These are phyloP conservation scores for Coix lacrymajobi DNA, from an alignment of 176 grass and related monocot genomes.

Conservation along the genomic window DNA sequence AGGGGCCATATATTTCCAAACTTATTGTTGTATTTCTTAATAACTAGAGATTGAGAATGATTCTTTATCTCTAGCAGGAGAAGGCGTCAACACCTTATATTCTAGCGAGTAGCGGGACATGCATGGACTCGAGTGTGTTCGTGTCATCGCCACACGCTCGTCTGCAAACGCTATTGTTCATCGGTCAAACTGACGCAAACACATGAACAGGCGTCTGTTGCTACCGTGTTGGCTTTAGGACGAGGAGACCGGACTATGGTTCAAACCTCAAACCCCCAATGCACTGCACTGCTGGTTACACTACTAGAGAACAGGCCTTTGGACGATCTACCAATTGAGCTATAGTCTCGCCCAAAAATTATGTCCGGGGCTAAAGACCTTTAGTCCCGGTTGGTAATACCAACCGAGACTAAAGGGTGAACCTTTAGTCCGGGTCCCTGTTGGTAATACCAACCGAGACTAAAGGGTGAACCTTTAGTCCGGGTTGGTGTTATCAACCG, in stretches of 20 bases:
- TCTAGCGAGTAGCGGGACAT: not conserved
- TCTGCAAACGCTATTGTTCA: not conserved
- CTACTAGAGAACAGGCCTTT: no score
- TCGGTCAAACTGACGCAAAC: not conserved
- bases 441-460: no score
- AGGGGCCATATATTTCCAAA: not conserved
- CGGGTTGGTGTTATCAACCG: no score
- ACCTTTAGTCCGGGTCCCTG: no score
- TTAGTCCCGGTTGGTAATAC: no score
- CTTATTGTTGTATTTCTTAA: not conserved
- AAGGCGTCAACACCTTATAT: not conserved
- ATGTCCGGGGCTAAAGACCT: no score
- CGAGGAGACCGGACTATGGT: not conserved
- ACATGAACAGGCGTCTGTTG: not conserved
- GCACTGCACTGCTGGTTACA: no score
- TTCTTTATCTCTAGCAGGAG: not conserved
- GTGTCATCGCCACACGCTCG: not conserved
- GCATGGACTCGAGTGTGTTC: not conserved
- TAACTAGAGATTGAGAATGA: not conserved
- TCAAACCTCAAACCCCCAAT: no score
- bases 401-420: no score
- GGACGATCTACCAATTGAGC: no score
- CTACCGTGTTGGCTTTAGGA: not conserved
- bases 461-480: no score
- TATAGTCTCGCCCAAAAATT: no score